Conservation (phyloP, 495 filamentous ascomycete genomes). For the Tetracladium setigerum region DNA sequence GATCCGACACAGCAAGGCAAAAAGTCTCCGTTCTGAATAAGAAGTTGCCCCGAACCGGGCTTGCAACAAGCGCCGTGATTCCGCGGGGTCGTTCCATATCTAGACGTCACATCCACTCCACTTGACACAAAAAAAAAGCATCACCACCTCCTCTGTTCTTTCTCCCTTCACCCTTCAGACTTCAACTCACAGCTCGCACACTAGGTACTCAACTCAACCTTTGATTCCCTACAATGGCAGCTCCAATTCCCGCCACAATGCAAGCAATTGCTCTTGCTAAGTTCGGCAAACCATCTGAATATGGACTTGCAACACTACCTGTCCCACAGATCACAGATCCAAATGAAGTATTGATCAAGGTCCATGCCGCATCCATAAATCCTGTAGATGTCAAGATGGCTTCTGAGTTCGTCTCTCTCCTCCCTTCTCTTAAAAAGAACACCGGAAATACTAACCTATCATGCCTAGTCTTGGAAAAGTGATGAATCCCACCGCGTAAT, state of each 20-base stretch:
- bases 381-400: slow-evolving; percentile 45
- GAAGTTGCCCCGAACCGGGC: too few relatives aligned
- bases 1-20: too few relatives aligned
- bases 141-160: too few relatives aligned
- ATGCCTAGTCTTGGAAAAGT: slow-evolving; percentile 17
- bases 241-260: slow-evolving; percentile 31
- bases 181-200: too few relatives aligned
- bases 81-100: too few relatives aligned
- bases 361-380: slow-evolving; percentile 40
- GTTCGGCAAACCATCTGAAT: slow-evolving; percentile 34
- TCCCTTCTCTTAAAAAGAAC: not conserved
- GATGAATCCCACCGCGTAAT: slow-evolving; percentile 19
- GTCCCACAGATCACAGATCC: slow-evolving; percentile 31
- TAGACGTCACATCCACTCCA: too few relatives aligned
- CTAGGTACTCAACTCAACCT: too few relatives aligned
- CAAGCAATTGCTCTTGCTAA: slow-evolving; percentile 35
- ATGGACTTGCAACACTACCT: slow-evolving; percentile 35
- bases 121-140: too few relatives aligned
- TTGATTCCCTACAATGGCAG: slow-evolving; percentile 17
- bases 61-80: too few relatives aligned
- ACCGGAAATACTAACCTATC: not conserved
- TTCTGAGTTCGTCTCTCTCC: slow-evolving; percentile 9
- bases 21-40: too few relatives aligned
- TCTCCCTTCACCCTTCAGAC: too few relatives aligned
- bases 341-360: slow-evolving; percentile 41